Conservation (phyloP, 2,329 filamentous ascomycete genomes). For the Xylogone sp. region DNA sequence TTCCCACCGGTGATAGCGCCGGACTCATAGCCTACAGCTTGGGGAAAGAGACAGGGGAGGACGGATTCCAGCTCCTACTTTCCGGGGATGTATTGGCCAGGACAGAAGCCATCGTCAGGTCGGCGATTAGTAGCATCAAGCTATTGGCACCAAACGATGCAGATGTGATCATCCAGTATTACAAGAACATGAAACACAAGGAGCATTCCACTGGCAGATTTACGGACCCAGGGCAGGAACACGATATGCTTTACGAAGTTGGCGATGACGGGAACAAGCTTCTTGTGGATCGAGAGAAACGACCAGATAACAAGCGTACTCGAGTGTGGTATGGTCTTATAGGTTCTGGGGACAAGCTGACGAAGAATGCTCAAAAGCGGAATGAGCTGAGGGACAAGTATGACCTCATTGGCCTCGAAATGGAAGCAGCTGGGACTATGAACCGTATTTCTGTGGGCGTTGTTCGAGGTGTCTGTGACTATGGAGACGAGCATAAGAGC, state of each 20-base stretch:
- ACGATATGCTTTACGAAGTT: conserved; percentile 21
- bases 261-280: conserved; percentile 2
- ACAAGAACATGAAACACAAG: conserved; percentile 20
- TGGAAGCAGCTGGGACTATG: conserved; percentile 31
- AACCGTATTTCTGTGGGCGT: conserved; percentile 30
- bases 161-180: conserved; percentile 17
- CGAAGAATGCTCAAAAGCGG: conserved; percentile 21
- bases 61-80: conserved; percentile 24
- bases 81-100: conserved; percentile 20
- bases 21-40: conserved; percentile 30
- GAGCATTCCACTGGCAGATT: conserved; percentile 23
- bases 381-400: conserved; percentile 24
- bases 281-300: conserved; percentile 10
- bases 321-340: conserved; percentile 32
- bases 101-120: conserved; percentile 29
- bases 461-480: conserved; percentile 31
- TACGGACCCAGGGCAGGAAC: conserved; percentile 28
- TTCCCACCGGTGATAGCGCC: conserved; percentile 19
- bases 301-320: conserved; percentile 20
- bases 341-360: conserved; percentile 29
- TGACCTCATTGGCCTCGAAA: conserved; percentile 30
- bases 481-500: conserved; percentile 30
- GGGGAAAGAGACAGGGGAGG: conserved; percentile 26
- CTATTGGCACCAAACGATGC: conserved; percentile 19
- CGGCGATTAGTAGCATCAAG: conserved; percentile 31